Conservation (phyloP, 768 basidiomycete genomes). For the Infundibulicybe gibba region DNA sequence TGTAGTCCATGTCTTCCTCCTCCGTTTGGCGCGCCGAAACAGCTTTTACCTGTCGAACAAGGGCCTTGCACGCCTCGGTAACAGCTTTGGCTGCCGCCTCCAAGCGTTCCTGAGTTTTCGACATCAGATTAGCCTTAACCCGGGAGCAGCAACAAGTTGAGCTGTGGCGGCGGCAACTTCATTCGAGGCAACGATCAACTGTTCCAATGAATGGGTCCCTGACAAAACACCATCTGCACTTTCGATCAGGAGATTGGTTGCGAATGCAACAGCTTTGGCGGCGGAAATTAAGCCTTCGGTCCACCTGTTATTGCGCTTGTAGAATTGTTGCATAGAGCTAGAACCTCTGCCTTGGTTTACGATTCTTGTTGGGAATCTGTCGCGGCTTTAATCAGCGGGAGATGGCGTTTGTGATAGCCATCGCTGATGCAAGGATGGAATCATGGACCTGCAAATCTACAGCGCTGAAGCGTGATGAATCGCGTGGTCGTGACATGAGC, state of each 20-base stretch:
- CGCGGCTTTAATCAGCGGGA: conserved; percentile 91
- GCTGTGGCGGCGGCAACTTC: conserved; percentile 97
- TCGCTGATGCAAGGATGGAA: conserved; percentile 88
- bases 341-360: conserved; percentile 94
- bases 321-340: conserved; percentile 92
- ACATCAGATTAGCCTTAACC: conserved; percentile 98
- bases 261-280: conserved; percentile 96
- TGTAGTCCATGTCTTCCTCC: conserved; percentile 84
- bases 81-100: conserved; percentile 97
- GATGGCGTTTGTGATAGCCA: conserved; percentile 96
- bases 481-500: conserved; percentile 88
- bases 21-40: conserved; percentile 80
- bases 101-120: conserved; percentile 94
- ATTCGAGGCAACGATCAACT: conserved; percentile 99
- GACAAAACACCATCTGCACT: conserved; percentile 96
- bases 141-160: conserved; percentile 96
- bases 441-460: conserved; percentile 97
- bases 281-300: conserved; percentile 98
- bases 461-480: conserved; percentile 82
- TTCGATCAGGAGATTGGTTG: conserved; percentile 93
- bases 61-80: conserved; percentile 93
- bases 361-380: conserved; percentile 99
- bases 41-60: conserved; percentile 95
- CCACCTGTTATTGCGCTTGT: conserved; percentile 99
- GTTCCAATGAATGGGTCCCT: conserved; percentile 95